Evolutionary conservation across 2,329 filamentous ascomycete genomes (phyloP).

Genomic region (Exophiala aquamarina): DNA sequence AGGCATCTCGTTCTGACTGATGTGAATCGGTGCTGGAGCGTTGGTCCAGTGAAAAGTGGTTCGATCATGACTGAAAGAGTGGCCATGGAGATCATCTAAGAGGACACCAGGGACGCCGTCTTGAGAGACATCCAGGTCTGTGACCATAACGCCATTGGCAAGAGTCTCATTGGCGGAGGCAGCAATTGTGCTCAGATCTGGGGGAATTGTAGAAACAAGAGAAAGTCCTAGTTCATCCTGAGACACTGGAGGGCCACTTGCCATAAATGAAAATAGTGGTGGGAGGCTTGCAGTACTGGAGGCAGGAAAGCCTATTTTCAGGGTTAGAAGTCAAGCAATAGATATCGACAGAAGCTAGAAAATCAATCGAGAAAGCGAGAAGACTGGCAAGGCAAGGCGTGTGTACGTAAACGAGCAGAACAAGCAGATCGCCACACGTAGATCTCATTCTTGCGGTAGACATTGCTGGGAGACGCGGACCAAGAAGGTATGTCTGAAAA

Average conservation of each 20-base stretch:
- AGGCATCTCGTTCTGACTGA: background rate
- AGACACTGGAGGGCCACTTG: slow-evolving; percentile 3
- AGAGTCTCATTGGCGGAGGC: slow-evolving; percentile 48
- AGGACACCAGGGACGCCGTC: slow-evolving; percentile 5
- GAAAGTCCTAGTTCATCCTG: slow-evolving; percentile 6
- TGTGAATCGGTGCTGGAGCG: background rate
- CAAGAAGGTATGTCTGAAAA: too few species aligned
- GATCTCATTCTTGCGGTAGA: too few species aligned
- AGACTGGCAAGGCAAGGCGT: too few species aligned
- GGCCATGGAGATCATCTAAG: slow-evolving; percentile 2
- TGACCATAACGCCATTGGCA: slow-evolving; percentile 32
- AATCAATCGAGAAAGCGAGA: too few species aligned
- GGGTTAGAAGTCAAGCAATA: too few species aligned
- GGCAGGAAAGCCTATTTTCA: slow-evolving; percentile 5
- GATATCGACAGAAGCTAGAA: too few species aligned
- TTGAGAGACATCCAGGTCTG: background rate
- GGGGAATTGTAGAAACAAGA: slow-evolving; percentile 30
- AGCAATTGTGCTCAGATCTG: slow-evolving; percentile 46
- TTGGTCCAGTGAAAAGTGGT: background rate
- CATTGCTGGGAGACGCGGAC: too few species aligned
- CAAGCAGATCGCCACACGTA: too few species aligned
- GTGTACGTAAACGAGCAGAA: too few species aligned
- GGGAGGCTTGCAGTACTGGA: slow-evolving; percentile 4
- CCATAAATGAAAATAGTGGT: slow-evolving; percentile 6
- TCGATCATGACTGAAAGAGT: background rate